Conservation (phyloP, 805 yeast genomes). For the Candida glaebosa region DNA sequence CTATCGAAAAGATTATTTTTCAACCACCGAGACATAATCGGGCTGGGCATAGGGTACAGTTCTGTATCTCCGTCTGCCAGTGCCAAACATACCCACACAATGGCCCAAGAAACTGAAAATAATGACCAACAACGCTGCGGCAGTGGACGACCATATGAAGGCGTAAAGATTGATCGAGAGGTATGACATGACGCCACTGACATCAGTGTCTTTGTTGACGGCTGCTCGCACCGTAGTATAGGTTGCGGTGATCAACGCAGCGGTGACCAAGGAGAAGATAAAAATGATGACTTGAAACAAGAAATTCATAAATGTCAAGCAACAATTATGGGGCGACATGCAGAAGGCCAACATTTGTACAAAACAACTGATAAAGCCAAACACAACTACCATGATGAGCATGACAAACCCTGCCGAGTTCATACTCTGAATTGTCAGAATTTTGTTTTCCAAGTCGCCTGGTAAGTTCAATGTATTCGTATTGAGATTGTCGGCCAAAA, state of each 20-base stretch:
- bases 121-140: slow-evolving; percentile 34
- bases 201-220: slow-evolving; percentile 45
- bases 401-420: slow-evolving; percentile 56
- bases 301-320: slow-evolving; percentile 44
- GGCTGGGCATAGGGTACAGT: slow-evolving; percentile 8
- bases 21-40: neutral
- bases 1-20: too few species aligned
- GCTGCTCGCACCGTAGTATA: slow-evolving; percentile 46
- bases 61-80: slow-evolving; percentile 28
- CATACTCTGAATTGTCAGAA: slow-evolving; percentile 41
- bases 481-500: slow-evolving; percentile 19
- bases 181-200: slow-evolving; percentile 54
- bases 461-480: slow-evolving; percentile 49
- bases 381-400: slow-evolving; percentile 26
- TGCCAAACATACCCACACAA: slow-evolving; percentile 37
- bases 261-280: slow-evolving; percentile 42
- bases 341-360: slow-evolving; percentile 43
- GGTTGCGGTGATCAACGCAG: slow-evolving; percentile 64
- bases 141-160: slow-evolving; percentile 62
- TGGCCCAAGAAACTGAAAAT: slow-evolving; percentile 37
- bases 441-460: slow-evolving; percentile 44
- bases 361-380: slow-evolving; percentile 45
- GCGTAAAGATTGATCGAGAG: slow-evolving; percentile 54
- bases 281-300: slow-evolving; percentile 43
- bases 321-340: slow-evolving; percentile 42